Evolutionary conservation across 768 basidiomycete genomes (phyloP).

Genomic region (Agaricus bisporus): DNA sequence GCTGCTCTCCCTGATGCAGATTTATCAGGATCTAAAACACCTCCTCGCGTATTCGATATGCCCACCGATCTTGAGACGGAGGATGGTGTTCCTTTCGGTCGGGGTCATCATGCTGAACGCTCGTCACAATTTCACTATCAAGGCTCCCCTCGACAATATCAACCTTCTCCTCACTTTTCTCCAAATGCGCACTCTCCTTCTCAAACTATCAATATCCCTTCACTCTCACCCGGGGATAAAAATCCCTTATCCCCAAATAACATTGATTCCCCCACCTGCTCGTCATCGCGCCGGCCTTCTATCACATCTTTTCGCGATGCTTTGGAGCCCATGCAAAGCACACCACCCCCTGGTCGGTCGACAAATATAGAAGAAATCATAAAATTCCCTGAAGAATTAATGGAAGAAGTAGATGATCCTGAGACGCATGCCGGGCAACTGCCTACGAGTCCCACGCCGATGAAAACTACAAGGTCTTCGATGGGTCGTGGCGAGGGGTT

Average conservation of each 20-base stretch:
- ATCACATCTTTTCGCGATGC: slow-evolving; percentile 30
- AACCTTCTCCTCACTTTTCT: slow-evolving; percentile 25
- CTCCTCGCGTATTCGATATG: slow-evolving; percentile 36
- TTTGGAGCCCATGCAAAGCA: slow-evolving; percentile 23
- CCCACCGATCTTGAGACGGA: slow-evolving; percentile 58
- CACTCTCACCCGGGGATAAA: slow-evolving; percentile 14
- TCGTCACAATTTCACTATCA: slow-evolving; percentile 38
- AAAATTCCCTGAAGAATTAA: slow-evolving; percentile 20
- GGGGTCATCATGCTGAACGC: slow-evolving; percentile 55
- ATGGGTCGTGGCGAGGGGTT: slow-evolving; percentile 19
- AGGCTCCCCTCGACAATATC: slow-evolving; percentile 23
- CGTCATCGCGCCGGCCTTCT: slow-evolving; percentile 27
- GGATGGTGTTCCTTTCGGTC: slow-evolving; percentile 58
- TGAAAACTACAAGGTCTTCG: slow-evolving; percentile 19
- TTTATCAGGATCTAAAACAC: slow-evolving; percentile 25
- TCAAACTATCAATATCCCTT: slow-evolving; percentile 10
- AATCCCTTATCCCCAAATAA: slow-evolving; percentile 20
- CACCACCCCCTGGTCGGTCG: slow-evolving; percentile 31
- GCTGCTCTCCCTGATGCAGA: slow-evolving; percentile 14
- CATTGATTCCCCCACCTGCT: slow-evolving; percentile 24
- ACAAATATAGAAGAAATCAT: slow-evolving; percentile 27
- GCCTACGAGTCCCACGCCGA: slow-evolving; percentile 32
- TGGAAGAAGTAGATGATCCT: slow-evolving; percentile 17
- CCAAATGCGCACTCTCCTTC: slow-evolving; percentile 20
- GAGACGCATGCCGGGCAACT: slow-evolving; percentile 24